Evolutionary conservation across 2,329 filamentous ascomycete species (phyloP).

Genomic region (Zalaria obscura): DNA sequence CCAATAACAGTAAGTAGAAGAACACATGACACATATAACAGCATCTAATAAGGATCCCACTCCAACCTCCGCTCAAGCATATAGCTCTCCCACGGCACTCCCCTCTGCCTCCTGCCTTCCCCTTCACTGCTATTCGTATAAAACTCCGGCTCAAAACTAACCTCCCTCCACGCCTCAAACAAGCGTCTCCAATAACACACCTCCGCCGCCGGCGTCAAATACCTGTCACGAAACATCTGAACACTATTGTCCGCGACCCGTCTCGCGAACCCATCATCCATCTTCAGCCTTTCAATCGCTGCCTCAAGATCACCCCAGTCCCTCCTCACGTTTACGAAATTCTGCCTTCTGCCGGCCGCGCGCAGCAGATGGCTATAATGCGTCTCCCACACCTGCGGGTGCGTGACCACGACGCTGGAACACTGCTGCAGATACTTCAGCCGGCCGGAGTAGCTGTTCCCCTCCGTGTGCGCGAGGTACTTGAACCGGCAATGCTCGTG

Average conservation of each 20-base stretch:
- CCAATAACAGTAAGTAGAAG: no score
- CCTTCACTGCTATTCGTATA: not conserved
- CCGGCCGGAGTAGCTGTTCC: slow-evolving; percentile 19
- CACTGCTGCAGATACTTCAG: slow-evolving; percentile 20
- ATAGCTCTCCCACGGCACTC: no score
- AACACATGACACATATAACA: no score
- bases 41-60: no score
- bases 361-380: slow-evolving; percentile 17
- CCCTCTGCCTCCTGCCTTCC: no score
- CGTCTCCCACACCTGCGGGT: slow-evolving; percentile 15
- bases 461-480: slow-evolving; percentile 14
- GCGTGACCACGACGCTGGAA: slow-evolving; percentile 16
- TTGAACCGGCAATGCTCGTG: slow-evolving; percentile 7
- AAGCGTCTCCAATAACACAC: slow-evolving; percentile 17
- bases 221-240: slow-evolving; percentile 15
- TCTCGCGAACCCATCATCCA: not conserved
- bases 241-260: not conserved
- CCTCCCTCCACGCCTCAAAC: slow-evolving; percentile 15
- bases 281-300: not conserved
- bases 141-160: slow-evolving; percentile 6
- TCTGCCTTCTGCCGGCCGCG: slow-evolving; percentile 14
- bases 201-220: slow-evolving; percentile 15
- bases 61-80: no score
- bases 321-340: slow-evolving; percentile 15
- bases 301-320: slow-evolving; percentile 15